Evolutionary conservation across 176 grass and related monocot species (phyloP).

Genomic region (Musa beccarii): DNA sequence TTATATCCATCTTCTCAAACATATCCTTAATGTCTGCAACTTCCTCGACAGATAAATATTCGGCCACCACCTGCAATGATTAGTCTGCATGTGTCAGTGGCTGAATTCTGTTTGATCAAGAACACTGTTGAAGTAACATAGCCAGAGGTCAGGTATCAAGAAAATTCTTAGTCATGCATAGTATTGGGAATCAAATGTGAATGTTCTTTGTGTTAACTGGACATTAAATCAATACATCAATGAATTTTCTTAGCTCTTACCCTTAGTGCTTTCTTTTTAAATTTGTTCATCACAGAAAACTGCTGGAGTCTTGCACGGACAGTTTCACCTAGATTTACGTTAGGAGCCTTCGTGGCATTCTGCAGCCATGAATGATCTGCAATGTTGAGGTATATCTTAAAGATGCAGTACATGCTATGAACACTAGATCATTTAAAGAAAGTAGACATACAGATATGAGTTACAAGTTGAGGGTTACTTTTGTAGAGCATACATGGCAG

Average conservation of each 20-base stretch:
- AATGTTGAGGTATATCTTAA: neutral
- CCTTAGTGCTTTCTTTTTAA: slow-evolving; percentile 5
- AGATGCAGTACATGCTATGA: neutral
- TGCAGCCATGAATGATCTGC: slow-evolving; percentile 7
- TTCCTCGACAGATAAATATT: slow-evolving; percentile 3
- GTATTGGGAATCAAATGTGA: too few relatives aligned
- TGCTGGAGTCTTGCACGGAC: neutral
- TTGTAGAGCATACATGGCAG: neutral
- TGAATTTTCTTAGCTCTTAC: neutral
- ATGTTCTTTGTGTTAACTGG: too few relatives aligned
- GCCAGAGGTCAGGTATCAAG: too few relatives aligned
- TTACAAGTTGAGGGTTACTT: neutral
- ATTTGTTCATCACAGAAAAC: slow-evolving; percentile 4
- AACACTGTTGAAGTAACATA: neutral
- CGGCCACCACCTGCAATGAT: neutral
- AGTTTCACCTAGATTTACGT: neutral
- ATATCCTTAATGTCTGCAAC: slow-evolving; percentile 7
- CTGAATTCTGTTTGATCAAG: neutral
- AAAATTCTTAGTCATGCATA: too few relatives aligned
- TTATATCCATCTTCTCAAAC: slow-evolving; percentile 5
- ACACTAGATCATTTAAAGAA: neutral
- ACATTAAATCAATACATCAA: too few relatives aligned
- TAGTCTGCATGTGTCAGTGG: neutral
- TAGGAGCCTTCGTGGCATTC: slow-evolving; percentile 1
- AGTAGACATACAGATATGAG: neutral